Evolutionary conservation across 257 asterid genomes (phyloP).

Genomic region (Eustoma russellianum): DNA sequence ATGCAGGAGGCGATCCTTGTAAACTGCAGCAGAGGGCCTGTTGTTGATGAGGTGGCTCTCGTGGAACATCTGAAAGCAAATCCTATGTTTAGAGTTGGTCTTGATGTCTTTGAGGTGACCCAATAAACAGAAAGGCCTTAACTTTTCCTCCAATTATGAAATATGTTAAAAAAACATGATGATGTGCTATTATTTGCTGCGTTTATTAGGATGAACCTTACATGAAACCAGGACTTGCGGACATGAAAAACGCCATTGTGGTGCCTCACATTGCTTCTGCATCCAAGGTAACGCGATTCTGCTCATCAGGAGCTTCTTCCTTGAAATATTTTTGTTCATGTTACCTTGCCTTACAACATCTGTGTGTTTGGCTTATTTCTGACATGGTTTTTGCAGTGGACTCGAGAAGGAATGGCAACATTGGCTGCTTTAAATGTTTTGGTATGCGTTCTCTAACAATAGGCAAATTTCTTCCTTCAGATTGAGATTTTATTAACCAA

Average conservation of each 20-base stretch:
- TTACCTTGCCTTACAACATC: neutral
- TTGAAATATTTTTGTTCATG: neutral
- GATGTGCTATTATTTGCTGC: neutral
- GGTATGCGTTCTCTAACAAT: constrained; percentile 34
- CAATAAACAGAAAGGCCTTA: neutral
- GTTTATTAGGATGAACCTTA: constrained; percentile 71
- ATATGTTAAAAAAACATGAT: neutral
- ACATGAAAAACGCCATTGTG: constrained; percentile 79
- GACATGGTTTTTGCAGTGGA: constrained; percentile 56
- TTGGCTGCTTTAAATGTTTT: constrained; percentile 86
- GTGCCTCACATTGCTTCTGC: constrained; percentile 99
- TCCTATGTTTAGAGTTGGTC: constrained; percentile 99
- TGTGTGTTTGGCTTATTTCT: neutral
- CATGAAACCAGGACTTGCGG: constrained; percentile 90
- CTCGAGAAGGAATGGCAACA: constrained; percentile 99
- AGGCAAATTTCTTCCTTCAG: neutral
- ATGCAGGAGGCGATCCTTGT: constrained; percentile 80
- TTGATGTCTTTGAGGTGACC: constrained; percentile 92
- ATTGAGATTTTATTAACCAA: neutral
- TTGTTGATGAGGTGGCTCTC: constrained; percentile 87
- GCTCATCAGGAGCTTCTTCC: neutral
- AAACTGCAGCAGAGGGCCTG: constrained; percentile 98
- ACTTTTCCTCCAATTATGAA: neutral
- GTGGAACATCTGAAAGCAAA: constrained; percentile 81
- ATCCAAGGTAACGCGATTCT: constrained; percentile 51